These are phyloP conservation scores for Bipolaris oryzae DNA, from an alignment of 2,329 filamentous ascomycete genomes.

Conservation along the genomic window DNA sequence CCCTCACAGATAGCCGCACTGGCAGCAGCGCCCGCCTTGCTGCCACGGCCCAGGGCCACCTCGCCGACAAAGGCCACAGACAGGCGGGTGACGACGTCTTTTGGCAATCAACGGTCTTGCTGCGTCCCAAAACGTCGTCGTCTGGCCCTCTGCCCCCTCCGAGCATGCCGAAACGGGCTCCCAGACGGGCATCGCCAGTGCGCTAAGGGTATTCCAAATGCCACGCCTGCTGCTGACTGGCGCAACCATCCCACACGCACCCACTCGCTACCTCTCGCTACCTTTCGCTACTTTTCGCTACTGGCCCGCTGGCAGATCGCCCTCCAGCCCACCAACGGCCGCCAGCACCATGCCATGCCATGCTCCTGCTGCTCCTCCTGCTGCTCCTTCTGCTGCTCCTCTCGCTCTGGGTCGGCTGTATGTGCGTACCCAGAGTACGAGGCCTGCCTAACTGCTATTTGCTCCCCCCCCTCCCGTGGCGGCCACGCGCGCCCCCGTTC, in stretches of 20 bases:
- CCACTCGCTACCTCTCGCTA: constrained; percentile 22
- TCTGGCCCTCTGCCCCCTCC: neutral
- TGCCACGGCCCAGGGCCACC: neutral
- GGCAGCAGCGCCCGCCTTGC: constrained; percentile 2
- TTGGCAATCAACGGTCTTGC: constrained; percentile 10
- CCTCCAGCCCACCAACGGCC: constrained; percentile 23
- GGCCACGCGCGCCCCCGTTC: neutral
- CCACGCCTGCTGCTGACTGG: constrained; percentile 20
- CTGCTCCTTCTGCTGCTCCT: neutral
- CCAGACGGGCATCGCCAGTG: constrained; percentile 3
- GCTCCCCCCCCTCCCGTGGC: too few species aligned
- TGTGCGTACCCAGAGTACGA: too few species aligned
- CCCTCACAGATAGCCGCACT: constrained; percentile 18
- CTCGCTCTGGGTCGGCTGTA: too few species aligned
- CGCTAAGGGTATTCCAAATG: constrained; percentile 30
- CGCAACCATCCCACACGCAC: constrained; percentile 19
- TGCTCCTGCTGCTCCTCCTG: too few species aligned
- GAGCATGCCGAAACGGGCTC: constrained; percentile 18
- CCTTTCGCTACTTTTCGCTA: constrained; percentile 20
- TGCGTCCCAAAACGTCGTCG: constrained; percentile 28
- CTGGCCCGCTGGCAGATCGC: constrained; percentile 29
- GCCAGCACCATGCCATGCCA: constrained; percentile 10
- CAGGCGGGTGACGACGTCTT: constrained; percentile 5
- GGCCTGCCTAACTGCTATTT: neutral
- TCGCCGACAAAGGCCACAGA: constrained; percentile 9